Base-by-base conservation (phyloP, 192 early-diverging fungal species). In the Coemansia sp. region DNA sequence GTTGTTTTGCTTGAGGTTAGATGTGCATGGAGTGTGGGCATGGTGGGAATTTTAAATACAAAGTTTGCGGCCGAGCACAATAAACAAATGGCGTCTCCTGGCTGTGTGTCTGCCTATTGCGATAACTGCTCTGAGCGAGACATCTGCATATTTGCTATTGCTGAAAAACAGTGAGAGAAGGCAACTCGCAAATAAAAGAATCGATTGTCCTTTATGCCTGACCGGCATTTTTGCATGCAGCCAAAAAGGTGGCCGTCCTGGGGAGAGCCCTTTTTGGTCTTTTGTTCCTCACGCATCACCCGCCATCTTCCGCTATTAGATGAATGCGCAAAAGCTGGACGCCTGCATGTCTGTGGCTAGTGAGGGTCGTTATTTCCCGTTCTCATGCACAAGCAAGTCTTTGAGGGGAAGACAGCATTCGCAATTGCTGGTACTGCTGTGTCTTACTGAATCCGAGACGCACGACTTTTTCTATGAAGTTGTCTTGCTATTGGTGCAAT, bases 181-280 rank as follows among this genome's bases (percentile, higher is more conserved):
- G 53, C 25, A 29, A 55, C 29, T 27, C 27, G 53, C 27, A 55
- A 55, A 55, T 29, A 29, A 55, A 55, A 25, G 25, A 35, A 55
- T 29, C 53, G 53, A 55, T 55, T 55, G 53, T 55, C 29, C 53
- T 55, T 55, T 55, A 55, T 55, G 53, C 53, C 53, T 12, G 53
- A 4, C 25, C 41, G 41, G 41, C 41, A 45, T 12, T 45, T 45
- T 55, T 29, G 29, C 53, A 55, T 55, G 53, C 53, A 55, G 53
- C 53, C 23, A 55, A 55, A 29, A 32, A 14, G 29, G 53, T 53
- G n/a, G 41, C 15, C 15, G 41, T 45, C 41, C 41, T 45, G 41
- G 11, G 14, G 41, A 45, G 41, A 45, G 41, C 41, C 29, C 25
- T 25, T 29, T 55, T 55, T 54, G 14, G 14, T 24, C 12, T 54